Evolutionary conservation across 2,329 filamentous ascomycete genomes (phyloP).

Genomic region (Microdochium trichocladiopsis): DNA sequence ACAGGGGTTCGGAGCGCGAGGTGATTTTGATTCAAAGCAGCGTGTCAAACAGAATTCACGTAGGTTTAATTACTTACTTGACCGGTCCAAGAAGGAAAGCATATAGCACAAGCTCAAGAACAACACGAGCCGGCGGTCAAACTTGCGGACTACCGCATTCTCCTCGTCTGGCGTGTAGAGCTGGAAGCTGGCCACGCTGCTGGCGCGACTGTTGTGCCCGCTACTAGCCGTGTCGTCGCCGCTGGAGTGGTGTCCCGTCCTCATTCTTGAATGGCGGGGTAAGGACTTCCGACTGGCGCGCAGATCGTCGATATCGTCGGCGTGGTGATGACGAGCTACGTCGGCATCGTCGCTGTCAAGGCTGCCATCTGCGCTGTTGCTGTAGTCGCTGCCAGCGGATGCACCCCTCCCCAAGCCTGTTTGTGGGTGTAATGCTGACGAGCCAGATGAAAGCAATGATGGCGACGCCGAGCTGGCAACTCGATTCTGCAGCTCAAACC

Average conservation of each 20-base stretch:
- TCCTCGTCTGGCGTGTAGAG: constrained; percentile 63
- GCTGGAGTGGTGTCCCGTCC: too few relatives aligned
- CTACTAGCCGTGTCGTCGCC: neutral
- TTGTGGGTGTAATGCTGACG: too few relatives aligned
- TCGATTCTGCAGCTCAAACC: neutral
- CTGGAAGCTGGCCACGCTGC: neutral
- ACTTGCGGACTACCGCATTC: constrained; percentile 59
- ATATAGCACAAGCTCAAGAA: constrained; percentile 81
- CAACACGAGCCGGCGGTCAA: constrained; percentile 70
- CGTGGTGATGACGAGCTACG: neutral
- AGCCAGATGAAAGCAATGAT: too few relatives aligned
- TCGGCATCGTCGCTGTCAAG: neutral
- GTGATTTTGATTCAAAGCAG: too few relatives aligned
- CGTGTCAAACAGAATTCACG: too few relatives aligned
- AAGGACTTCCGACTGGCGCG: neutral
- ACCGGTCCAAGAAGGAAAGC: constrained; percentile 78
- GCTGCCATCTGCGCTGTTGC: neutral
- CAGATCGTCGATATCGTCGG: neutral
- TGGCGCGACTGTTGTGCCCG: neutral
- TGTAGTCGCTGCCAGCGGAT: neutral
- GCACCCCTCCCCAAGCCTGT: too few relatives aligned
- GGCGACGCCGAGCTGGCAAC: neutral
- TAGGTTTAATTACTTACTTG: constrained; percentile 48
- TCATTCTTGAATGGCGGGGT: too few relatives aligned
- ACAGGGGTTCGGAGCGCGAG: too few relatives aligned